Base-by-base conservation (phyloP, 148 eudicot species). In the Arctostaphylos glauca region DNA sequence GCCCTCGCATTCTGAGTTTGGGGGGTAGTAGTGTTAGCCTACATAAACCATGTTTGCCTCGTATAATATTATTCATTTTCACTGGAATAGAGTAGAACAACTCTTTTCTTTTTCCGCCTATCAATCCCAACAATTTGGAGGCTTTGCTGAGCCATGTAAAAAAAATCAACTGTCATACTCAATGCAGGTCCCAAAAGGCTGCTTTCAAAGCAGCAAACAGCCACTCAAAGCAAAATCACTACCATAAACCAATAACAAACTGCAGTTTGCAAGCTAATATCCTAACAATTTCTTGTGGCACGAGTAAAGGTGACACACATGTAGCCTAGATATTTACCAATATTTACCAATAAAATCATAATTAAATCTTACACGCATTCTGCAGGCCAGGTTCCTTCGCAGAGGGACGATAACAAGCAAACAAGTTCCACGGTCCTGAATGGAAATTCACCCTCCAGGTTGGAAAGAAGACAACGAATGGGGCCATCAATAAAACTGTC, bases 361-460 rank as follows among this genome's bases (percentile, higher is more conserved):
- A 48, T 41, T 52, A 78, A n/a, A 72, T 92, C 99, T 92, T 89
- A 96, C 98, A 91, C 97, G 86, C 99, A 96, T 87, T 96, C 95
- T 1, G 99, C 94, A 82, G 99, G 98, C 99, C 99, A 96, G 71
- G 86, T 77, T 83, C 99, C 99, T 86, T 93, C 98, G 83, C 89
- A 88, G 68, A 96, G 93, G 81, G 99, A 95, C 48, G 99, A 90
- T 78, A 94, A 84, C 81, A 94, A 86, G 48, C 85, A 87, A 70
- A 91, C 83, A 86, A 96, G 86, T 83, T 94, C 97, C 44, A 86
- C 70, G 74, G 86, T 92, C 86, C 94, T 89, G 83, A 81, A 91
- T 50, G 99, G 99, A 82, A 96, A 96, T 84, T 94, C 99, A 80
- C 90, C 89, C 90, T 96, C 98, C 81, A 96, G 81, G 88, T 86